Conservation (phyloP, 2,329 filamentous ascomycete species). For the Fusarium sp. region DNA sequence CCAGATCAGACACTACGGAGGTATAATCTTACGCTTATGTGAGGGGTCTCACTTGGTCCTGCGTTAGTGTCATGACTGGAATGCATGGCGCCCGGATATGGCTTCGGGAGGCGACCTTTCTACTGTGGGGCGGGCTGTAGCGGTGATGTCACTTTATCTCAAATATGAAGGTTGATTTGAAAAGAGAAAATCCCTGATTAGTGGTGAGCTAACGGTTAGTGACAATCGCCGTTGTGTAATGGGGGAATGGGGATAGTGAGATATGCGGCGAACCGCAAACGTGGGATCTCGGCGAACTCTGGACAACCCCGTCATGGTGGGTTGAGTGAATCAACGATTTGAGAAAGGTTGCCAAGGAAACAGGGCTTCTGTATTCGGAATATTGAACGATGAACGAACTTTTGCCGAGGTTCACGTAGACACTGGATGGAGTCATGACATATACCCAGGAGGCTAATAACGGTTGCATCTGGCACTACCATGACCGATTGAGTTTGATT, state of each 20-base stretch:
- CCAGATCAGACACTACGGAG: neutral
- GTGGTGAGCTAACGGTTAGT: neutral
- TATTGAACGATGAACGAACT: neutral
- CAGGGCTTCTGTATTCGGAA: neutral
- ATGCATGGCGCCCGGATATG: conserved; percentile 18
- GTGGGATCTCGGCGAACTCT: neutral
- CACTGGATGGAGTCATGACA: neutral
- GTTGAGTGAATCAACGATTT: neutral
- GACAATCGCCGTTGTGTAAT: neutral
- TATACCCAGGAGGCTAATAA: neutral
- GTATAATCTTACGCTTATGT: neutral
- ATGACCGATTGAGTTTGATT: neutral
- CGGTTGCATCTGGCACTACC: neutral
- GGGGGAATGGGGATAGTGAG: neutral
- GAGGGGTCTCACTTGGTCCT: neutral
- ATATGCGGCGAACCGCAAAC: neutral
- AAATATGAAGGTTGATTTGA: rapidly evolving
- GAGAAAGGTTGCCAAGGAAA: neutral
- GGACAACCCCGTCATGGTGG: neutral
- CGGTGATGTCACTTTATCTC: neutral
- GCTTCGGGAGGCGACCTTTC: neutral
- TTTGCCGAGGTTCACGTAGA: neutral
- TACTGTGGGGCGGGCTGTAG: no score
- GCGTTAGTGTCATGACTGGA: neutral
- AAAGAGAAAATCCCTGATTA: neutral